These are phyloP conservation scores for Teratosphaeria zuluensis DNA, from an alignment of 2,329 filamentous ascomycete species.

Conservation along the genomic window DNA sequence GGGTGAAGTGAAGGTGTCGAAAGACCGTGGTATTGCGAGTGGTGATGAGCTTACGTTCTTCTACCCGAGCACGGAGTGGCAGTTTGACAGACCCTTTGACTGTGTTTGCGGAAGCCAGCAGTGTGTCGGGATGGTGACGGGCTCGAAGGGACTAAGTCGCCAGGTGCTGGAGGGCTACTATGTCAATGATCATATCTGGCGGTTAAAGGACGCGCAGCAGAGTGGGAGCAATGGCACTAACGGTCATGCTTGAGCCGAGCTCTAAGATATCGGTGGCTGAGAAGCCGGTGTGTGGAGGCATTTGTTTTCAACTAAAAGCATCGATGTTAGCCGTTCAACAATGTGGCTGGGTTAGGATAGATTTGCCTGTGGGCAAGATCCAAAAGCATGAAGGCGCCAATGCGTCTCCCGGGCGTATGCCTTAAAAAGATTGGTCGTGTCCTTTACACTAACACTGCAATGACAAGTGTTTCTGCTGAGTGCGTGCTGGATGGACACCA, in stretches of 20 bases:
- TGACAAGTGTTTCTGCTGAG: neutral
- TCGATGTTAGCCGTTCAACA: neutral
- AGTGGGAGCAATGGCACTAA: neutral
- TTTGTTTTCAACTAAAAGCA: neutral
- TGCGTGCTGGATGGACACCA: too few species aligned
- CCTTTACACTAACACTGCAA: neutral
- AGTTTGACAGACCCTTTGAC: slow-evolving; percentile 36
- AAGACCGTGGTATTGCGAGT: slow-evolving; percentile 26
- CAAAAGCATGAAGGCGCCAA: neutral
- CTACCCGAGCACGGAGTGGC: slow-evolving; percentile 41
- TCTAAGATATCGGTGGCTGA: neutral
- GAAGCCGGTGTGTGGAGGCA: too few species aligned
- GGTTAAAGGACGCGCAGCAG: slow-evolving; percentile 1
- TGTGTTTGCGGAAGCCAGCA: slow-evolving; percentile 31
- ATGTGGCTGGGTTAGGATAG: neutral
- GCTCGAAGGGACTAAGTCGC: slow-evolving; percentile 28
- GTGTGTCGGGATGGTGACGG: slow-evolving; percentile 31
- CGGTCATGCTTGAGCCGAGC: neutral
- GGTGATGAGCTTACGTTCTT: slow-evolving; percentile 39
- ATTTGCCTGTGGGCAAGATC: neutral
- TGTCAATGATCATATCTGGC: slow-evolving; percentile 33
- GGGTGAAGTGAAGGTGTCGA: slow-evolving; percentile 14
- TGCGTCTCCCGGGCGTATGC: neutral
- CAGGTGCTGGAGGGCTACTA: slow-evolving; percentile 29
- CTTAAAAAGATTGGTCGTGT: neutral